Evolutionary conservation across 208 protist species (phyloP), one percentile per base, ranked within the genome.

Genomic region (Novymonas esmeraldas): DNA sequence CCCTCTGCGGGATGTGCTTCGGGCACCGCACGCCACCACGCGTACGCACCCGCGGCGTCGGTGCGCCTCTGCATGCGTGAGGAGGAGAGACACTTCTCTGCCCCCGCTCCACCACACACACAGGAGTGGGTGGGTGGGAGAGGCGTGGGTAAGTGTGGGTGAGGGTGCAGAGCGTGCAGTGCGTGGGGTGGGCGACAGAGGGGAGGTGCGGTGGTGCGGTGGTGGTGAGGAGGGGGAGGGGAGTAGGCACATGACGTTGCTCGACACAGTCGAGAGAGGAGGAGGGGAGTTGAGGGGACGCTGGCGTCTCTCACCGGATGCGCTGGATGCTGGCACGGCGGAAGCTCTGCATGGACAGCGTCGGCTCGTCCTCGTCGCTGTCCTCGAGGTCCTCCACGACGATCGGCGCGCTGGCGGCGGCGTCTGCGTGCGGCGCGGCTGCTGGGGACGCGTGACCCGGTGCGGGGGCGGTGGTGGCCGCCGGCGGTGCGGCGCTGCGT

Each of bases 301-400:
- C 44, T n/a, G 29, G 20, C 13, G 6, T 16, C 22, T 31, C 20
- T 54, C 48, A 74, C 20, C 69, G 69, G 36, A 74, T 56, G 50
- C 69, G 69, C 34, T 63, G 69, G 38, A 74, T 64, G 54, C 42
- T 74, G 7, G 69, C 50, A 1, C 69, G 69, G 14, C 71, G 70
- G 34, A 90, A 84, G 55, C 64, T 79, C 41, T 79, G 65, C 50
- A 85, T 78, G 18, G 80, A 90, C 51, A 90, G 46, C 34, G 69
- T 46, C 34, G 78, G 70, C 42, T 84, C 82, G 24, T 86, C 84
- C 3, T 78, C 73, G 41, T 77, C 74, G 63, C 36, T 46, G 31
- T 39, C 44, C 42, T 75, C 73, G 24, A 68, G 54, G 50, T 78
- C 65, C 13, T 78, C 59, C 24, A 79, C 28, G 46, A 60, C 38